These are phyloP conservation scores for Talaromyces ruber DNA, from an alignment of 495 filamentous ascomycete species.

Conservation along the genomic window DNA sequence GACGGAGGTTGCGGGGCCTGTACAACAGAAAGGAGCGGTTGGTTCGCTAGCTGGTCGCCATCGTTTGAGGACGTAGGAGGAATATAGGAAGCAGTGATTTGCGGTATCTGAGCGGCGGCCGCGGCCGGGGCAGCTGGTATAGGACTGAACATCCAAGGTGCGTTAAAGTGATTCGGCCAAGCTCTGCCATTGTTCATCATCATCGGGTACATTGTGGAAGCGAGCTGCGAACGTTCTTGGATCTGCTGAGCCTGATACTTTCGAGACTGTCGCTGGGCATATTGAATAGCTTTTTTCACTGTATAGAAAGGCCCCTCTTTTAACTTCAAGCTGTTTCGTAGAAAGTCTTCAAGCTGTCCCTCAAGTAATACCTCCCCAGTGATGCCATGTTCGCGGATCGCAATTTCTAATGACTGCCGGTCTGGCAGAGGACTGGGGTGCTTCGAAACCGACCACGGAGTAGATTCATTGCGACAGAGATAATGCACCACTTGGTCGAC, in stretches of 20 bases:
- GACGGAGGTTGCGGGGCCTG: background rate
- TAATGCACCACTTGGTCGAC: slow-evolving; percentile 56
- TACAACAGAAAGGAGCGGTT: background rate
- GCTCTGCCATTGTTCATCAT: background rate
- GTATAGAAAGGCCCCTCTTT: slow-evolving; percentile 34
- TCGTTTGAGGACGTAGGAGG: background rate
- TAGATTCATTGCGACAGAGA: slow-evolving; percentile 45
- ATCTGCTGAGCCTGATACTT: slow-evolving; percentile 22
- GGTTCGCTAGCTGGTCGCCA: background rate
- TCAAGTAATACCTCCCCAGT: slow-evolving; percentile 54
- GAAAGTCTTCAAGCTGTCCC: slow-evolving; percentile 13
- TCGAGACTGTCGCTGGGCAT: slow-evolving; percentile 31
- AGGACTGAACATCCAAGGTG: background rate
- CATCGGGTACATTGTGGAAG: slow-evolving; percentile 3
- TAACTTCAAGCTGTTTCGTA: slow-evolving; percentile 45
- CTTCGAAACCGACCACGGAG: slow-evolving; percentile 28
- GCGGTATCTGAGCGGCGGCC: background rate
- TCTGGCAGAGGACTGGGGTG: slow-evolving; percentile 38
- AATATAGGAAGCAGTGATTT: background rate
- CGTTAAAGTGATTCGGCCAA: background rate
- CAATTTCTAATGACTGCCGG: slow-evolving; percentile 35
- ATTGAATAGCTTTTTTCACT: slow-evolving; percentile 36
- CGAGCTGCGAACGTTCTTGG: background rate
- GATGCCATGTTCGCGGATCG: slow-evolving; percentile 49
- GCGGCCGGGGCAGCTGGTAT: background rate